Conservation (phyloP, 345 rosid genomes). For the Sonneratia alba region DNA sequence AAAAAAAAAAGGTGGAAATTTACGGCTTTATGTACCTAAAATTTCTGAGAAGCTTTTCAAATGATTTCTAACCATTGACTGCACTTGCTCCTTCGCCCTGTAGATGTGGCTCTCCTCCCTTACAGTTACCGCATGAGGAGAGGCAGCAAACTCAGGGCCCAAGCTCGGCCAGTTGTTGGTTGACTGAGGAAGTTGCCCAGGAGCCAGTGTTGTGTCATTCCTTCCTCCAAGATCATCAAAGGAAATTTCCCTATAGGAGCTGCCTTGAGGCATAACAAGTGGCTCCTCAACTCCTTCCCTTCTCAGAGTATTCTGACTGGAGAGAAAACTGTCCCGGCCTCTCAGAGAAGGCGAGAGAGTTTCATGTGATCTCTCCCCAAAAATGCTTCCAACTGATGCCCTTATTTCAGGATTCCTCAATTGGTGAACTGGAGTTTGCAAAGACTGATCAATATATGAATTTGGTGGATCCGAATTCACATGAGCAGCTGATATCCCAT, state of each 20-base stretch:
- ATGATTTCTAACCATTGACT: conserved; percentile 59
- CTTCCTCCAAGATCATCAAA: conserved; percentile 41
- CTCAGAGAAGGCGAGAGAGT: conserved; percentile 31
- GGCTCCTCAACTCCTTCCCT: conserved; percentile 32
- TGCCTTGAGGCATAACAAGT: conserved; percentile 13
- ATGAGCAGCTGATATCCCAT: conserved; percentile 36
- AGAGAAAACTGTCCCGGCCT: conserved; percentile 28
- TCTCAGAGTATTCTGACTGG: conserved; percentile 33
- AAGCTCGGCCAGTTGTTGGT: conserved; percentile 33
- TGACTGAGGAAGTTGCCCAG: conserved; percentile 27
- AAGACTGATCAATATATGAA: conserved; percentile 33
- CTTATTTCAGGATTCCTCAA: conserved; percentile 6
- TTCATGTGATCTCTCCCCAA: conserved; percentile 34
- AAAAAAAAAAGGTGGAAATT: neutral
- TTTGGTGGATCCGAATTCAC: conserved; percentile 22
- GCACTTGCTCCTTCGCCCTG: conserved; percentile 53
- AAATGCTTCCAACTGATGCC: conserved; percentile 4
- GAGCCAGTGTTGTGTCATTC: conserved; percentile 18
- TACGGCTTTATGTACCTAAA: conserved; percentile 40
- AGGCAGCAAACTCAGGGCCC: conserved; percentile 21
- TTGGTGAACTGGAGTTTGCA: conserved; percentile 38
- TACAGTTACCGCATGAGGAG: conserved; percentile 1
- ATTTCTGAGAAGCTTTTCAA: conserved; percentile 54
- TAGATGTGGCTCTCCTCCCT: conserved; percentile 33
- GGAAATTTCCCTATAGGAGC: conserved; percentile 31